Base-by-base conservation (phyloP, 768 basidiomycete genomes). In the Pleurotus tuber-regium region DNA sequence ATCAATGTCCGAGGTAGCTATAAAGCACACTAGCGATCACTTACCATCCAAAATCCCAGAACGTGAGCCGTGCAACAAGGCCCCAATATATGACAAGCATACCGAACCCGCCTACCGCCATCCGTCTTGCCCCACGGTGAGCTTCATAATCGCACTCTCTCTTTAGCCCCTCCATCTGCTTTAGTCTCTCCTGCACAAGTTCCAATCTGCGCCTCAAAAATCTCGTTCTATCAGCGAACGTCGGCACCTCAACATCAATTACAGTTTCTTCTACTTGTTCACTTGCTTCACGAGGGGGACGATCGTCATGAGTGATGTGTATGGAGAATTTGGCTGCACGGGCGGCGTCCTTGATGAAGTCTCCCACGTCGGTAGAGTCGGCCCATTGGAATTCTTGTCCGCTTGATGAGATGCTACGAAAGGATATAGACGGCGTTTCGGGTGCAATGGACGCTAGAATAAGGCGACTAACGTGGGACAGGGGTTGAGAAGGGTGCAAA, bases 401-500 rank as follows among this genome's bases (percentile, higher is more conserved):
- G 6, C 50, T 38, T 0, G 62, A 40, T n/a, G 73, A 69, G 0
- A 59, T 59, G 58, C 74, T 76, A 16, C 71, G 70, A 60, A 80
- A 82, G 23, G 78, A 74, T 18, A 83, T 66, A 1, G 64, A 61
- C 0, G 68, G 68, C 0, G 65, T 63, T 4, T 63, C 59, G 9
- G 70, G 68, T 4, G 67, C 54, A 33, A 80, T 59, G 11, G 73
- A 71, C 5, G 77, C 72, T 3, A 72, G 64, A 21, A 87, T 83
- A 33, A 86, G 76, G 10, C 78, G 69, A 43, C 76, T 71, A 41
- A 84, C 71, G 59, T 89, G 84, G 1, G 81, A 83, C 4, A 87
- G 75, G 0, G 85, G 86, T 57, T 87, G 86, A 0, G 81, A 78
- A 4, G 85, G 84, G 54, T 87, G 86, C 0, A 87, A 71, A 4